Evolutionary conservation across 2,329 filamentous ascomycete genomes (phyloP).

Genomic region (Penicillium sp.): DNA sequence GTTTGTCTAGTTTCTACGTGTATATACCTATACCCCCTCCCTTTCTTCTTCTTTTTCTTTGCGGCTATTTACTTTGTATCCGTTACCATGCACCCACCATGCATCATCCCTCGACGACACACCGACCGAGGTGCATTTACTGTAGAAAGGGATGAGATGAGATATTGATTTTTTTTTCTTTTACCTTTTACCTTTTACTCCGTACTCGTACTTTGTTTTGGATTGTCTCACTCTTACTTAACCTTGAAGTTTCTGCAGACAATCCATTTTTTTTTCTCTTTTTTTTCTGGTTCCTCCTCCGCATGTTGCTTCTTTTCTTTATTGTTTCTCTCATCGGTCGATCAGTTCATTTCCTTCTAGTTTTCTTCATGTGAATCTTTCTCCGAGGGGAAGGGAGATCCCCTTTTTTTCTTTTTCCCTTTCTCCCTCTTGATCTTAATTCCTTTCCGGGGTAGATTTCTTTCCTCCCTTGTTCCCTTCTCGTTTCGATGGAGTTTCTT

Average conservation of each 20-base stretch:
- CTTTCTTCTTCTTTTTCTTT: slow-evolving; percentile 4
- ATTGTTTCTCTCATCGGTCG: neutral
- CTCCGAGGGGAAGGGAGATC: neutral
- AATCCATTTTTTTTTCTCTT: slow-evolving; percentile 22
- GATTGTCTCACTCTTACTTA: neutral
- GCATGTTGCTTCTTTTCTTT: slow-evolving; percentile 10
- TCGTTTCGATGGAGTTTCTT: neutral
- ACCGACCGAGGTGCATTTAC: slow-evolving; percentile 14
- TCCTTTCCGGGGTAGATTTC: too few relatives aligned
- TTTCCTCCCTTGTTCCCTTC: slow-evolving; percentile 4
- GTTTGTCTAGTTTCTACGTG: slow-evolving; percentile 13
- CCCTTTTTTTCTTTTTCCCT: slow-evolving; percentile 9
- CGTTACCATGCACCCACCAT: slow-evolving; percentile 12
- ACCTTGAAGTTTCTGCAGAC: neutral
- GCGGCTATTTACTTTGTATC: slow-evolving; percentile 6
- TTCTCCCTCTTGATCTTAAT: slow-evolving; percentile 1
- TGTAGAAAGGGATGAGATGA: slow-evolving; percentile 26
- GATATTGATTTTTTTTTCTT: neutral
- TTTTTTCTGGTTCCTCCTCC: slow-evolving; percentile 29
- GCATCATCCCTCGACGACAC: slow-evolving; percentile 20
- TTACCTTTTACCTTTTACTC: too few relatives aligned
- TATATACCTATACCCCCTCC: slow-evolving; percentile 20
- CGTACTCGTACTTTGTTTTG: neutral
- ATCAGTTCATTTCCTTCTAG: neutral
- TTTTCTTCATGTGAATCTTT: slow-evolving; percentile 4